Evolutionary conservation across 1,139 yeast species (phyloP), one percentile per base, ranked within the genome.

Genomic region (Suhomyces panamericanus): DNA sequence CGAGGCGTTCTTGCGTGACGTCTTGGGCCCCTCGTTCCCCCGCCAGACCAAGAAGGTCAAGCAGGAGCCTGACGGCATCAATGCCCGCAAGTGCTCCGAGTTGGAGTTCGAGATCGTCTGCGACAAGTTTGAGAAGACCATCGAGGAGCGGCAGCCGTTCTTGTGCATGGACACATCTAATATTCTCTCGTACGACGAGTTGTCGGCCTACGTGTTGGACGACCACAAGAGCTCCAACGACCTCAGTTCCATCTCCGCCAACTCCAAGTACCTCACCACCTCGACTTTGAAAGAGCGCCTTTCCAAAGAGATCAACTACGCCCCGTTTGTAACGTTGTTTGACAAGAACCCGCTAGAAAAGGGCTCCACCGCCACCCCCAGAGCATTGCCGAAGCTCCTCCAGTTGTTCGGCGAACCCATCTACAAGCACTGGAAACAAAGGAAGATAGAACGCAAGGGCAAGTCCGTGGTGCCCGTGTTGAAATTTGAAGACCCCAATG

Each of bases 81-180:
- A 62, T 42, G 48, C 53, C 4, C 41, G 57, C 15, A 60, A 60
- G 34, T 77, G 91, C 53, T 63, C 85, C 4, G 97, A 90, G 57
- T 84, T 83, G 53, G 97, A 91, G 63, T 91, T 90, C 62, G 99
- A 93, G 66, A 68, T 82, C 37, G 66, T 93, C 29, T 81, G 88
- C 58, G 83, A 87, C 59, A 75, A 82, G 50, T 80, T 88, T 54
- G 99, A 93, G 63, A 74, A 77, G 43, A 78, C 83, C 1, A 82
- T 90, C 32, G 80, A 78, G 50, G 89, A 86, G 51, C 82, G 85
- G 52, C 99, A 93, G 61, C 98, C 99, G 1, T 93, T 87, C 60
- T 66, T 95, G 47, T 70, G 87, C 3, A 87, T 90, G 75, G 96
- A 89, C 60, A 96, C 96, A 0, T 70, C 80, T 4, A 88, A 86